A percentile compares a stretch with the other conserved stretches of the same genome.
Conservation (phyloP, 2,329 filamentous ascomycete species). For the Aspergillus ustus region DNA sequence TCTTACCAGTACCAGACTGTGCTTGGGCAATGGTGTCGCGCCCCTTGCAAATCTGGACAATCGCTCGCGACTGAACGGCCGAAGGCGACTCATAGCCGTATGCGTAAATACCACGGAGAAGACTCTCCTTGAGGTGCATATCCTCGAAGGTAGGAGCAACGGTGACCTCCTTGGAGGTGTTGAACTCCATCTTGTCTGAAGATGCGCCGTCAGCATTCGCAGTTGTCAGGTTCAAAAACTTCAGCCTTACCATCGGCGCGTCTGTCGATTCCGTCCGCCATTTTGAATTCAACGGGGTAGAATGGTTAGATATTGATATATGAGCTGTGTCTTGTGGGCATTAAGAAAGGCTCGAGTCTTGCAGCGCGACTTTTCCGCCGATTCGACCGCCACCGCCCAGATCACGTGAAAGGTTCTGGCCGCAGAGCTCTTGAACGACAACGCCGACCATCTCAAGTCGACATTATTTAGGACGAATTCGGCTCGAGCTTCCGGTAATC, state of each 20-base stretch:
- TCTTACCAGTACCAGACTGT: conserved; percentile 96
- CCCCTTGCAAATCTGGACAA: conserved; percentile 98
- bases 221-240: conserved; percentile 3
- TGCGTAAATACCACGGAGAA: conserved; percentile 95
- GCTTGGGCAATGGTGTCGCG: conserved; percentile 98
- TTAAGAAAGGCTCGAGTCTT: conserved; percentile 12
- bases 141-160: conserved; percentile 90
- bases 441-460: conserved; percentile 1
- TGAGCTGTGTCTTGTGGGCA: conserved; percentile 16
- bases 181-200: conserved; percentile 91
- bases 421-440: conserved; percentile 30
- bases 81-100: conserved; percentile 99
- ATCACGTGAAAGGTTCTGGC: conserved; percentile 31
- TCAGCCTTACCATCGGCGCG: conserved; percentile 69
- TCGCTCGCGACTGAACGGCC: conserved; percentile 95
- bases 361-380: conserved; percentile 31
- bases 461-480: background rate
- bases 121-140: conserved; percentile 97
- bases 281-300: conserved; percentile 52
- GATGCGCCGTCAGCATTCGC: conserved; percentile 33
- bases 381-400: conserved; percentile 24
- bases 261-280: conserved; percentile 93
- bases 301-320: conserved; percentile 15
- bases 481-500: conserved; percentile 11
- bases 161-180: conserved; percentile 95